Evolutionary conservation across 129 eudicot genomes (phyloP), one percentile per base, ranked within the genome.

Genomic region (Escallonia herrerae): DNA sequence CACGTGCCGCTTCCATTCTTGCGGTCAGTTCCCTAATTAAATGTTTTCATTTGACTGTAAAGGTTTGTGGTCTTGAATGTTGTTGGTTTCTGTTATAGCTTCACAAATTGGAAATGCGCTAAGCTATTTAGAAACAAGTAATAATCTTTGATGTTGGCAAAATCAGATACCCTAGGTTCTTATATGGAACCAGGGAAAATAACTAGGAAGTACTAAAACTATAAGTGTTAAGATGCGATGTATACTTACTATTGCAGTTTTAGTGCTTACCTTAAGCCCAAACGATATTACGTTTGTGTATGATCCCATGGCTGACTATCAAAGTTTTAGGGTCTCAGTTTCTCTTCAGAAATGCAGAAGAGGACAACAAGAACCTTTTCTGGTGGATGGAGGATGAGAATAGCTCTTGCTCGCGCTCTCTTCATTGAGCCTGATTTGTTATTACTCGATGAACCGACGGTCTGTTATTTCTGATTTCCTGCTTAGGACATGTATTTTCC

Each of bases 331-430:
- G 99, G 99, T 82, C 93, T 94, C 51, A 89, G 99, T 76, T 94
- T 94, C 79, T 64, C 97, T 42, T 73, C 91, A 71, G 97, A 89
- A 79, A 94, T 94, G 99, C 95, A 86, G 78, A 85, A 75, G 68
- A 86, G 67, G 65, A 74, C 97, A 57, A 94, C 99, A 54, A 84
- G 77, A 77, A 82, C 97, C 49, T 94, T 94, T 77, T 94, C 99
- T 59, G 99, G 99, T 72, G 99, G 99, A 65, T 94, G 99, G 99
- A 81, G 99, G 65, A 94, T 94, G 99, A 81, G 99, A 71, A 84
- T 94, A 71, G 99, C 99, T 65, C 97, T 94, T 73, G 99, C 99
- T 62, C 95, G 99, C 61, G 97, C 99, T 37, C 84, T 94, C 70
- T 94, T 94, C 70, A 84, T 94, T 69, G 97, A 89, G 80, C 99